phyloP scores from a whole-genome alignment of 331 rosid species.

The Quercus lobata region DNA sequence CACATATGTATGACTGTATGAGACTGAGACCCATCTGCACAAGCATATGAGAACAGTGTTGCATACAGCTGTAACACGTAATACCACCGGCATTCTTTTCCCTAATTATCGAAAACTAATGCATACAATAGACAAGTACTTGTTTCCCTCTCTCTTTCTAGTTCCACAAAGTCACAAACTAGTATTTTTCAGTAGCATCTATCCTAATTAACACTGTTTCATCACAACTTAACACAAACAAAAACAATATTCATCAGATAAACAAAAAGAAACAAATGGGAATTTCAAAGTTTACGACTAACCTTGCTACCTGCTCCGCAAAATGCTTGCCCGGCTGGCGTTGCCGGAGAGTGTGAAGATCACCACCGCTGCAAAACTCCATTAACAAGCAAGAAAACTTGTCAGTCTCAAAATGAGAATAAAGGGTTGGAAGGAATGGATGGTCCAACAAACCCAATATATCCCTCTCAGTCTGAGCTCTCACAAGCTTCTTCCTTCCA shows the following conservation, averaged over 20 bases:
- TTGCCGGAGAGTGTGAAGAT: constrained; percentile 54
- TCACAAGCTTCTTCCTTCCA: constrained; percentile 43
- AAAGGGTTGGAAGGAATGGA: constrained; percentile 61
- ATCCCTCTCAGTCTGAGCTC: constrained; percentile 60
- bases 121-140: not conserved
- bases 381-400: constrained; percentile 58
- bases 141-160: not conserved
- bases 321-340: constrained; percentile 52
- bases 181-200: not conserved
- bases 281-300: not conserved
- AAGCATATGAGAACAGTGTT: too few species aligned
- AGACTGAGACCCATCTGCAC: too few species aligned
- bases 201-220: not conserved
- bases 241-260: not conserved
- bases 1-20: too few species aligned
- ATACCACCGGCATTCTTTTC: not conserved
- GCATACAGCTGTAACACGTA: too few species aligned
- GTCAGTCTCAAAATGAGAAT: constrained; percentile 55
- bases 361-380: constrained; percentile 68
- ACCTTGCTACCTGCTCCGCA: constrained; percentile 53
- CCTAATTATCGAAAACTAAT: not conserved
- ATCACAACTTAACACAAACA: not conserved
- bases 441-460: constrained; percentile 46
- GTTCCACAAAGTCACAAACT: not conserved
- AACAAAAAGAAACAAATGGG: not conserved